Conservation (phyloP, 495 filamentous ascomycete species). For the Trichoderma gamsii region DNA sequence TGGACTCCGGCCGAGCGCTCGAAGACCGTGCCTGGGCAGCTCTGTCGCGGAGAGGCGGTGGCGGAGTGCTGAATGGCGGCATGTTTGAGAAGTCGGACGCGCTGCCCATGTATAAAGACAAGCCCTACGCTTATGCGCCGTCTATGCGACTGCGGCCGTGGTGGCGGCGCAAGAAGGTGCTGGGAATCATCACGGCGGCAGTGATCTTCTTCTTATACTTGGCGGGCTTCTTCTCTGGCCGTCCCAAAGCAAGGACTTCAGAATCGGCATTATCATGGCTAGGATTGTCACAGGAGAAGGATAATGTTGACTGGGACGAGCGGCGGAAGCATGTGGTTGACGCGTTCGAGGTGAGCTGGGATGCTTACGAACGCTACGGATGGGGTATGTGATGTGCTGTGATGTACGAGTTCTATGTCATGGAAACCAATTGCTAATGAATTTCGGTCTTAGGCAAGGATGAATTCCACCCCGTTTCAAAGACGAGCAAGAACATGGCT, state of each 20-base stretch:
- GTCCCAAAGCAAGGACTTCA: not conserved
- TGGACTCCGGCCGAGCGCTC: slow-evolving; percentile 57
- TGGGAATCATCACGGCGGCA: slow-evolving; percentile 44
- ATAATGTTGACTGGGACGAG: slow-evolving; percentile 60
- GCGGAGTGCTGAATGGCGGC: slow-evolving; percentile 37
- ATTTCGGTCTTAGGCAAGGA: slow-evolving; percentile 60
- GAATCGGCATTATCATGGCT: slow-evolving; percentile 36
- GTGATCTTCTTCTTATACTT: slow-evolving; percentile 51
- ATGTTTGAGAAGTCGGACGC: slow-evolving; percentile 51
- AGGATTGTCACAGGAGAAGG: slow-evolving; percentile 29
- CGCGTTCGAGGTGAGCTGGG: slow-evolving; percentile 83
- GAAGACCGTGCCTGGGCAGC: slow-evolving; percentile 65
- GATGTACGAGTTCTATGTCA: too few species aligned
- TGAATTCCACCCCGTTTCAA: slow-evolving; percentile 75
- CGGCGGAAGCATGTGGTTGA: slow-evolving; percentile 83
- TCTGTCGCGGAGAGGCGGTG: slow-evolving; percentile 24
- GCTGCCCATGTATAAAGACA: slow-evolving; percentile 98
- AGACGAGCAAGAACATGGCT: slow-evolving; percentile 75
- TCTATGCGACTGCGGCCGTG: slow-evolving; percentile 43
- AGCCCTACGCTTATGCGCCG: slow-evolving; percentile 69
- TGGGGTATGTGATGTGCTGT: slow-evolving; percentile 65
- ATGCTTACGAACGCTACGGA: slow-evolving; percentile 84
- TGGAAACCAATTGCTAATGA: not conserved
- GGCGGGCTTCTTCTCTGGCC: slow-evolving; percentile 45
- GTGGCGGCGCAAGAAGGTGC: slow-evolving; percentile 49